Base-by-base conservation (phyloP, 2,329 filamentous ascomycete species). In the Aaosphaeria arxii region DNA sequence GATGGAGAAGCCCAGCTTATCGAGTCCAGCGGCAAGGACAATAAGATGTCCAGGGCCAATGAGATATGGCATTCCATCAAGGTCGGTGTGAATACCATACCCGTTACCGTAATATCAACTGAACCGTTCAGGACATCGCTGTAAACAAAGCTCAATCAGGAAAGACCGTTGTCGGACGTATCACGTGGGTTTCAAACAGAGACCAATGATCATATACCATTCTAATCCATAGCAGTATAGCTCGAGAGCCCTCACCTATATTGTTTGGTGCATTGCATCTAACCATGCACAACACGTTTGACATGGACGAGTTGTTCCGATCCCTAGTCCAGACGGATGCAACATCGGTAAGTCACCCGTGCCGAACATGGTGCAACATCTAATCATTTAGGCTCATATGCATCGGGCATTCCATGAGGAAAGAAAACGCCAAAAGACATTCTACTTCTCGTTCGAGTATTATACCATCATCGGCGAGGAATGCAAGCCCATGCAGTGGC, bases 381-480 rank as follows among this genome's bases (percentile, higher is more conserved):
- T 41, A 31, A n/a, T 47, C n/a, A n/a, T 9, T 5, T 51, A 51
- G 29, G 76, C 79, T 6, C 73, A 77, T 48, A 75, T 79, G 69
- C 70, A 78, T 50, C 72, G 80, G 29, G 75, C 78, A n/a, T 82
- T 71, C 45, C 64, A 71, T 11, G 52, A 64, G 2, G 70, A 77
- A 30, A 58, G 68, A 4, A 68, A 78, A 6, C 77, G 76, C 9
- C 81, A 81, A 54, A 72, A 78, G 5, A 79, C 77, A 6, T 84
- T 85, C 61, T 77, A 84, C 54, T 85, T 86, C 60, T 79, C 76
- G 39, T 84, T 86, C 61, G 84, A 85, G 55, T 86, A 85, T 60
- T 85, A 83, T 58, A 85, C 82, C 5, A 73, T 84, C 5, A 76
- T 85, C 9, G 78, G 76, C 1, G 73, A 79, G 4, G 77, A 75